A percentile compares a stretch with the other conserved stretches of the same genome.
These are phyloP conservation scores for Saccharum spontaneum DNA, from an alignment of 176 grass and related monocot species.

Conservation along the genomic window DNA sequence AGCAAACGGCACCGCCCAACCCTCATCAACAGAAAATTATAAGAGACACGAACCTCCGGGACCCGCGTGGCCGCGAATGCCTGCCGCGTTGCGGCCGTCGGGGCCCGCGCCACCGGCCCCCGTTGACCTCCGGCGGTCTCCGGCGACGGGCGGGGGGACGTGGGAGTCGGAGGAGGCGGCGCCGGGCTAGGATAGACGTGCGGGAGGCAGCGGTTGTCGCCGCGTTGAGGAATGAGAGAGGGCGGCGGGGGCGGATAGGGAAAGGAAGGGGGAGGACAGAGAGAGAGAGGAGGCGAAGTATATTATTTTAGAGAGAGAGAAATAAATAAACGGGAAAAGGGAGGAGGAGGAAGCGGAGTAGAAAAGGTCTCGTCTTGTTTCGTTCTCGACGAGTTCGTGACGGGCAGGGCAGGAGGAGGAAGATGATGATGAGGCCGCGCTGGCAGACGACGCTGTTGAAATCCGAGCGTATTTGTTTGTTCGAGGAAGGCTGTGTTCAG, in stretches of 20 bases:
- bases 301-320: slow-evolving; percentile 8
- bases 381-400: not conserved
- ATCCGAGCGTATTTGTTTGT: not conserved
- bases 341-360: not conserved
- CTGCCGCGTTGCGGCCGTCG: not conserved
- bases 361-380: slow-evolving; percentile 27
- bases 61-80: slow-evolving; percentile 33
- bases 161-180: not conserved
- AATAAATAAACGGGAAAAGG: not conserved
- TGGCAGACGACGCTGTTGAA: not conserved
- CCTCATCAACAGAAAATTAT: not conserved
- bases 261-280: not conserved
- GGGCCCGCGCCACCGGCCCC: not conserved
- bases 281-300: slow-evolving; percentile 8
- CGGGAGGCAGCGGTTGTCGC: slow-evolving; percentile 27
- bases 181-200: slow-evolving; percentile 17
- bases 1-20: not conserved
- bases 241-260: slow-evolving; percentile 45
- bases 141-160: not conserved
- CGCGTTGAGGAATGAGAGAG: slow-evolving; percentile 25
- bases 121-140: not conserved
- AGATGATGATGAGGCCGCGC: not conserved
- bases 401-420: not conserved
- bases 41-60: slow-evolving; percentile 8
- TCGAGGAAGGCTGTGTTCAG: no score